Percentiles rank a stretch among this genome's conserved stretches.
Conservation (phyloP, 176 grass and related monocot genomes). For the Miscanthus lutarioriparius region DNA sequence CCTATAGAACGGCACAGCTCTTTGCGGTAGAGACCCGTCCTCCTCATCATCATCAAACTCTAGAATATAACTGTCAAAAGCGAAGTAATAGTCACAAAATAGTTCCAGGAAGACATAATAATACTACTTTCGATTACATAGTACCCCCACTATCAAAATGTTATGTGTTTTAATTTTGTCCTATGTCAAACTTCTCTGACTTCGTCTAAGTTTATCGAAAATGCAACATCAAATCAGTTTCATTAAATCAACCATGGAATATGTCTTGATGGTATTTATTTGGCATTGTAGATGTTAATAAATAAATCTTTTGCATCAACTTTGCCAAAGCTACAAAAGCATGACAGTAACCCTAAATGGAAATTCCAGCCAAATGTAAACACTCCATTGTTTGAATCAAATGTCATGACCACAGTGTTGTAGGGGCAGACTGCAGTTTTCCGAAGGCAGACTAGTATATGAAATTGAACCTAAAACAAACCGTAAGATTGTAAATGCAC, state of each 20-base stretch:
- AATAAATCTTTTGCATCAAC: neutral
- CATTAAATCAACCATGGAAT: neutral
- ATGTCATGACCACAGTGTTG: neutral
- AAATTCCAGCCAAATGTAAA: constrained; percentile 6
- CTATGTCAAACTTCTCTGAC: neutral
- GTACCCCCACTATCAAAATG: neutral
- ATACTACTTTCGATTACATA: neutral
- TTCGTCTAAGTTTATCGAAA: neutral
- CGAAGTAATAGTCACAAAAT: constrained; percentile 8
- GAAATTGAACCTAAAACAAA: constrained; percentile 22
- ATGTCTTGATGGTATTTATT: neutral
- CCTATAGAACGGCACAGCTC: constrained; percentile 78
- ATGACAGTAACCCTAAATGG: neutral
- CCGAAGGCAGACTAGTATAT: constrained; percentile 11
- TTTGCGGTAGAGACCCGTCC: constrained; percentile 82
- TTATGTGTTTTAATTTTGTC: neutral
- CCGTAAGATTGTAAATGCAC: constrained; percentile 25
- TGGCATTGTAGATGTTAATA: neutral
- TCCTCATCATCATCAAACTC: constrained; percentile 97
- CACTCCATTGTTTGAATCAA: constrained; percentile 1
- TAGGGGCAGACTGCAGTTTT: constrained; percentile 1
- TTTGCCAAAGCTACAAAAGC: too few species aligned
- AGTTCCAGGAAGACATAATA: neutral
- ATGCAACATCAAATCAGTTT: neutral
- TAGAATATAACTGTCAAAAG: constrained; percentile 67